Percentiles rank a stretch among this genome's conserved stretches.
These are phyloP conservation scores for Chloris gayana DNA, from an alignment of 176 grass and related monocot genomes.

Conservation along the genomic window DNA sequence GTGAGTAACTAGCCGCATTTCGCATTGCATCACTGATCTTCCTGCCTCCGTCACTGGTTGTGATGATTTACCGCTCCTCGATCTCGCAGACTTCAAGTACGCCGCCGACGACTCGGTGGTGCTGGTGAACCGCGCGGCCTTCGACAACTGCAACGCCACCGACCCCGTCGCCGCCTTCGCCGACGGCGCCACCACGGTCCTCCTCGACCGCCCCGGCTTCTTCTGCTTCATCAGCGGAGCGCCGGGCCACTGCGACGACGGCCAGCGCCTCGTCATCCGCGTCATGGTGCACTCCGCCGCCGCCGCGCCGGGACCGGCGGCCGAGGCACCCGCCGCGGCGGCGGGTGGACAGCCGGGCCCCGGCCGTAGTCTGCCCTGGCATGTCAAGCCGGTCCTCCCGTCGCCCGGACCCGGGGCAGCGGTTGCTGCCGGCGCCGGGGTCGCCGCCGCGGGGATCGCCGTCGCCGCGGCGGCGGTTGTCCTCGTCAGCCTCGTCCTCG, in stretches of 20 bases:
- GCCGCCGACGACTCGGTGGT: constrained; percentile 72
- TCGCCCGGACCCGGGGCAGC: not conserved
- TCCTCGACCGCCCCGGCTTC: constrained; percentile 62
- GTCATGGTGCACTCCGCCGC: constrained; percentile 52
- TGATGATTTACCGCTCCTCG: not conserved
- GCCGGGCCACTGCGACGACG: constrained; percentile 61
- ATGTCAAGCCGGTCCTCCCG: too few species aligned
- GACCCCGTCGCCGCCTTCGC: constrained; percentile 43
- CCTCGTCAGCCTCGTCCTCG: not conserved
- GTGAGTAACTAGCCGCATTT: too few species aligned
- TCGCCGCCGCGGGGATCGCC: not conserved
- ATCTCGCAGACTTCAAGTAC: constrained; percentile 70
- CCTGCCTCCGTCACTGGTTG: too few species aligned
- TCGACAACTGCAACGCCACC: constrained; percentile 58
- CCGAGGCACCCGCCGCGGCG: not conserved
- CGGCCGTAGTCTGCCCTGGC: not conserved
- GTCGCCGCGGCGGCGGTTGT: not conserved
- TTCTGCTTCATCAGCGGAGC: constrained; percentile 87
- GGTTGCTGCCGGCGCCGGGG: not conserved
- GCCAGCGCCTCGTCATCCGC: constrained; percentile 74
- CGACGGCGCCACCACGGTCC: constrained; percentile 55
- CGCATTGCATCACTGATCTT: too few species aligned
- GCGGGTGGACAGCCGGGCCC: not conserved
- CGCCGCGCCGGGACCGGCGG: constrained; percentile 9
- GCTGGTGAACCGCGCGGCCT: constrained; percentile 47